These are phyloP conservation scores for Eucalyptus brandiana DNA, from an alignment of 345 rosid genomes.

Conservation along the genomic window DNA sequence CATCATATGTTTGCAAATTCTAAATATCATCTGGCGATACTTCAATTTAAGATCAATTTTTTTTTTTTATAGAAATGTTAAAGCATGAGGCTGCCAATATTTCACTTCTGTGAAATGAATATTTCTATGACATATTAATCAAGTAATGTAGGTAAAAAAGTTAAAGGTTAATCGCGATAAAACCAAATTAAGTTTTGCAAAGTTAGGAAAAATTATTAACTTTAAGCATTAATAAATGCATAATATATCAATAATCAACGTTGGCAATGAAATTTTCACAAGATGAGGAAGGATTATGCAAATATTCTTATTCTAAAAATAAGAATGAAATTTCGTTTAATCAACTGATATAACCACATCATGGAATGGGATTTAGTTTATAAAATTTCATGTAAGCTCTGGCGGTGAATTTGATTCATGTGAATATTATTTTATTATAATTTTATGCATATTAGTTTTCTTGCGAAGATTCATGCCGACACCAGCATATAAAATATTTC, in stretches of 20 bases:
- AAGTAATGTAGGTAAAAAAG: background rate
- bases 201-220: background rate
- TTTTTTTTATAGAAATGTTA: background rate
- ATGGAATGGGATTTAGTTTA: background rate
- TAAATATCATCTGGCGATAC: background rate
- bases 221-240: background rate
- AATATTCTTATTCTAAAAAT: background rate
- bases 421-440: background rate
- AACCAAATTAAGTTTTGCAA: background rate
- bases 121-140: background rate
- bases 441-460: background rate
- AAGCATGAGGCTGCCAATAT: background rate
- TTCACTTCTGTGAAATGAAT: background rate
- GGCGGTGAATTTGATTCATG: background rate
- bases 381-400: background rate
- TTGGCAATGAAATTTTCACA: background rate
- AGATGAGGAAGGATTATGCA: background rate
- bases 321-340: background rate
- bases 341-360: background rate
- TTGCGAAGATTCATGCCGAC: background rate
- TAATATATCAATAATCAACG: background rate
- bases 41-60: background rate
- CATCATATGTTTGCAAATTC: background rate
- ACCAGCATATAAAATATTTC: background rate
- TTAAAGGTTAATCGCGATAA: background rate